Conservation (phyloP, 2,329 filamentous ascomycete species). For the Emmonsiellopsis sp. region DNA sequence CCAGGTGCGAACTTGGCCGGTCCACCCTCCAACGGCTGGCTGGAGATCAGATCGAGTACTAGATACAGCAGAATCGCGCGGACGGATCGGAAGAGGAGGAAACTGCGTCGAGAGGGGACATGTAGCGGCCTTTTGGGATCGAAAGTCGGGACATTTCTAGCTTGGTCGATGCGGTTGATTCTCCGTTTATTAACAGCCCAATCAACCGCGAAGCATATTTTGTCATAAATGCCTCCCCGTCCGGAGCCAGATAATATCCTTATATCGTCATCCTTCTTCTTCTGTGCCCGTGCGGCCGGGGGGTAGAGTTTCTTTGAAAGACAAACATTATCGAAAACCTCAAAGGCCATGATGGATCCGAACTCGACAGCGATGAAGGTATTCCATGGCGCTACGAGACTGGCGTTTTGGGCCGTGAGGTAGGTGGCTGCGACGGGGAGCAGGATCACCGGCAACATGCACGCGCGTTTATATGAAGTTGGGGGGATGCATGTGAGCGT, state of each 20-base stretch:
- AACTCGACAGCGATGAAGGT: conserved; percentile 1
- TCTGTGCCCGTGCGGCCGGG: neutral
- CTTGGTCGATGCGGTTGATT: conserved; percentile 2
- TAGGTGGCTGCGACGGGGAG: neutral
- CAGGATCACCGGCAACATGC: conserved; percentile 1
- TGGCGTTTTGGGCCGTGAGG: conserved; percentile 4
- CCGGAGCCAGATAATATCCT: neutral
- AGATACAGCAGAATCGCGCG: conserved; percentile 7
- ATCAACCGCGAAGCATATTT: neutral
- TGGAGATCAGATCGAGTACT: conserved; percentile 1
- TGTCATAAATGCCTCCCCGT: neutral
- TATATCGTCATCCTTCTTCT: neutral
- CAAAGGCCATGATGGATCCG: neutral
- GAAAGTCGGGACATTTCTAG: conserved; percentile 1
- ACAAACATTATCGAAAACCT: conserved; percentile 7
- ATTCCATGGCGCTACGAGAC: neutral
- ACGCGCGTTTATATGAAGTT: conserved; percentile 4
- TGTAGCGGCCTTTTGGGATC: neutral
- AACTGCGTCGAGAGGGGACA: neutral
- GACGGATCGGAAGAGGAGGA: conserved; percentile 3
- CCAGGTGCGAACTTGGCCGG: conserved; percentile 3
- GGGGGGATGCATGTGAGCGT: conserved; percentile 3
- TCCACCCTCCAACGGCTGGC: conserved; percentile 2
- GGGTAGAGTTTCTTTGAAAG: conserved; percentile 2
- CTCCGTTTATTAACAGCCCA: neutral